Evolutionary conservation across 495 filamentous ascomycete genomes (phyloP), one percentile per base, ranked within the genome.

Genomic region (Penicillium chermesinum): DNA sequence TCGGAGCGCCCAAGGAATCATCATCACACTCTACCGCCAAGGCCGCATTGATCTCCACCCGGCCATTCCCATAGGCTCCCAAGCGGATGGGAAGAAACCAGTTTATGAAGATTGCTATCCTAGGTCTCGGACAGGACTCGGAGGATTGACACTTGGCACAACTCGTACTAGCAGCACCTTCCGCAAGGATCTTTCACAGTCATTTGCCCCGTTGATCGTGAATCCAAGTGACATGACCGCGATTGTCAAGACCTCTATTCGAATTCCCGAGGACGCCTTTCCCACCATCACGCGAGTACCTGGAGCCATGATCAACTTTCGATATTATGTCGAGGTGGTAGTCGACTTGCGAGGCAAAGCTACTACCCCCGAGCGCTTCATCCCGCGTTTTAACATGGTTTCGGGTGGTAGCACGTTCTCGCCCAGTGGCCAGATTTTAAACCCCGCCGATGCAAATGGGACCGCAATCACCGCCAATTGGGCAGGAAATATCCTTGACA

Each of bases 1-100:
- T 59, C 88, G 87, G 61, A 96, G 87, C 59, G 73, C 95, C 70
- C 85, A 91, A 55, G 93, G 93, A 0, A 86, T 96, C 41, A 93
- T 98, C 47, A 75, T 96, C 20, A 98, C 93, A 1, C 72, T 98
- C 3, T 96, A 95, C 62, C 81, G 93, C 36, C 86, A 94, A 65
- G 90, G 89, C 7, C 84, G 89, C 8, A 91, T 97, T 20, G 94
- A 98, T 58, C 83, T 91, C 37, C 81, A 89, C 52, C 90, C 91
- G 2, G 76, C 75, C 15, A 73, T 84, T 44, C 76, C 83, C 4
- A 64, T 88, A 3, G 83, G 82, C 16, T 67, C 72, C 9, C 69
- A 81, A 10, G 71, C 72, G 38, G 72, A 82, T 46, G 77, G 82
- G 13, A 85, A 84, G 52, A 84, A 83, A 50, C 78, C 79, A 1